Base-by-base conservation (phyloP, 306 rosid species). In the Macrotyloma uniflorum region DNA sequence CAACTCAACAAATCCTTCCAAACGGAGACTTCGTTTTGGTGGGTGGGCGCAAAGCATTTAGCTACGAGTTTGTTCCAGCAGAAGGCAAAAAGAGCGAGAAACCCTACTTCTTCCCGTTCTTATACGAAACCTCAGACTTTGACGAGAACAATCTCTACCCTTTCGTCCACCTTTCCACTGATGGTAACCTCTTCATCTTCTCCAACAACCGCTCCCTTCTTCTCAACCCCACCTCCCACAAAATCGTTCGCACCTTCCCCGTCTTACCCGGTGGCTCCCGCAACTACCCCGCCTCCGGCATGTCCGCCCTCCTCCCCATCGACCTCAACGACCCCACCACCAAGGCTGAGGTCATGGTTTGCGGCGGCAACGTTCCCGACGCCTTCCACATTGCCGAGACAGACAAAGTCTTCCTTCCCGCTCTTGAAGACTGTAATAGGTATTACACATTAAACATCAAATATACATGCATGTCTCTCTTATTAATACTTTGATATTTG, bases 141-240 rank as follows among this genome's bases (percentile, higher is more conserved):
- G 99, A 93, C 13, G 97, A 93, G 79, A 96, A 96, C 88, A 96
- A 91, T 50, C 89, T 96, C 28, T 96, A 96, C 85, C 98, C 99
- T 0, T 93, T 96, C 13, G 96, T 93, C 46, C 79, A 87, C 76
- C 87, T 88, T n/a, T 82, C 89, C 22, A 55, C 90, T 0, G 98
- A 96, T 7, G 94, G 93, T 47, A 90, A 91, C 75, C 16, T 96
- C 72, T 96, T 88, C 77, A 72, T 96, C 86, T 90, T 96, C 76
- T 81, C 97, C 80, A 96, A 96, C 85, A 86, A 85, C 49, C 90
- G 97, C 16, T 91, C 98, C 7, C 20, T 96, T 58, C 91, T 96
- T 58, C 82, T 93, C 2, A 30, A 85, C 74, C 87, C 93, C 1
- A 61, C 46, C n/a, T 50, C 74, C 64, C 79, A 86, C 86, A 46